Evolutionary conservation across 192 early-diverging fungal species (phyloP).

Genomic region (Lunasporangiospora selenospora): DNA sequence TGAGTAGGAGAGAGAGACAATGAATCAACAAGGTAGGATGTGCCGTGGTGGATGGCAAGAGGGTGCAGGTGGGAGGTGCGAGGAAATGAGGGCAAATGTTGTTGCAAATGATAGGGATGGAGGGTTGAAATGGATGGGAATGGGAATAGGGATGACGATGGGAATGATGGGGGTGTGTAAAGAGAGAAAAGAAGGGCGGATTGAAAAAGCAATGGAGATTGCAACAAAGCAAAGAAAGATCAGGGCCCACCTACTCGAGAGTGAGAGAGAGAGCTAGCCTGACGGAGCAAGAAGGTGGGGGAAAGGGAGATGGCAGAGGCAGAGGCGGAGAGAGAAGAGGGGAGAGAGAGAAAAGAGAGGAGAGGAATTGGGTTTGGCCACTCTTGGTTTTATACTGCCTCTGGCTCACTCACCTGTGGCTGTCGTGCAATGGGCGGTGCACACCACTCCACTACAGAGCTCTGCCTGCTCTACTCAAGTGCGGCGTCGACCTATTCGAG

Average conservation of each 20-base stretch:
- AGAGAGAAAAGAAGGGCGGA: neutral
- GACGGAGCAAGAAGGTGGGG: neutral
- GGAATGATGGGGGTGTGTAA: neutral
- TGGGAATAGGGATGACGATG: neutral
- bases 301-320: too few species aligned
- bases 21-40: too few species aligned
- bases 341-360: neutral
- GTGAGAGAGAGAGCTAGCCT: neutral
- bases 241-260: neutral
- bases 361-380: too few species aligned
- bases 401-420: neutral
- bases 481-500: neutral
- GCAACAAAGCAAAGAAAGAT: too few species aligned
- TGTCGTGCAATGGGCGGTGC: too few species aligned
- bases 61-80: too few species aligned
- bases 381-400: neutral
- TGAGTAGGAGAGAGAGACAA: too few species aligned
- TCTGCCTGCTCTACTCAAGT: too few species aligned
- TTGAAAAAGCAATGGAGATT: neutral
- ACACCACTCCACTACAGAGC: too few species aligned
- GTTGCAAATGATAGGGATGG: too few species aligned
- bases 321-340: neutral
- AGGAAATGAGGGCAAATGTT: too few species aligned
- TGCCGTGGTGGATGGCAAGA: too few species aligned
- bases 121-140: neutral